Evolutionary conservation across 805 yeast genomes (phyloP), one percentile per base, ranked within the genome.

Genomic region (Wickerhamiella alocasiicola): DNA sequence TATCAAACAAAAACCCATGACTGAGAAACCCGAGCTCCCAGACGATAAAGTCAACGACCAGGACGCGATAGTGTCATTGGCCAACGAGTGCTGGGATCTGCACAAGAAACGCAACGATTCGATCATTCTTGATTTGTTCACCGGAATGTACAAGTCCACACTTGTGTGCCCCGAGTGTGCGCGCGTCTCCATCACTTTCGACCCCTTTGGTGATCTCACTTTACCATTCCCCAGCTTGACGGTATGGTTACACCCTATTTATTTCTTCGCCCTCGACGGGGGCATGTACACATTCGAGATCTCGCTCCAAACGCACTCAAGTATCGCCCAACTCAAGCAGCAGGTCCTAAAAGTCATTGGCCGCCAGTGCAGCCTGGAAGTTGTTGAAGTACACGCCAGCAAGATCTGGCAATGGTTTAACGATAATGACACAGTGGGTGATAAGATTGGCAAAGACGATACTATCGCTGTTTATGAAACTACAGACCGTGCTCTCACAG

Each of bases 71-170:
- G 60, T 57, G n/a, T 62, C 65, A 19, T 63, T 91, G 35, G 95
- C 96, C 0, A 60, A 67, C 5, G 68, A 69, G 36, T 81, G 91
- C 48, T 87, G 96, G 95, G 65, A 72, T 1, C 74, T 77, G 31
- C 94, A 87, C 56, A 73, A 73, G 46, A 58, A 68, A 50, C 67
- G 97, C 49, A 88, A 88, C 55, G 88, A 85, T 55, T 85, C 96
- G 0, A 68, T 82, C 1, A 74, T 88, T 16, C 70, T 76, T 19
- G 97, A 91, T 55, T 63, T 91, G 29, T 91, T 88, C 64, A 81
- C 87, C 7, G 97, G 97, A 0, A 55, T 84, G 53, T 91, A 88
- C 57, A 82, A 87, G 59, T 84, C 95, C 1, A 85, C 95, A 0
- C 65, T 91, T 41, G 69, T 79, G 9, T 88, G 98, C 55, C 97